These are phyloP conservation scores for Colletotrichum scovillei DNA, from an alignment of 2,329 filamentous ascomycete species.

Conservation along the genomic window DNA sequence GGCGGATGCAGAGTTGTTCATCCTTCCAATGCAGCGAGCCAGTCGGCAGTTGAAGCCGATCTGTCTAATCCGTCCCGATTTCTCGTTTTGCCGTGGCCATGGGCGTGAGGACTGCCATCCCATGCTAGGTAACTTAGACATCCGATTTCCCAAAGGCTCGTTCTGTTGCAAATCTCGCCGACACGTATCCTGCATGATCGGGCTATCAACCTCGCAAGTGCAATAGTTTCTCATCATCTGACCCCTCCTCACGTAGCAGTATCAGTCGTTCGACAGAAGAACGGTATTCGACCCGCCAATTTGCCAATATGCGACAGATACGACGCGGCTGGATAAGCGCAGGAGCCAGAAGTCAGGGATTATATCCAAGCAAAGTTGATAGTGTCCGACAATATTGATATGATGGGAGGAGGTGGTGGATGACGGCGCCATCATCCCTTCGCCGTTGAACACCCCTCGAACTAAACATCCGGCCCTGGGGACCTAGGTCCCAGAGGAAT, in stretches of 20 bases:
- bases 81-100: neutral
- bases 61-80: neutral
- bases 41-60: constrained; percentile 2
- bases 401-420: neutral
- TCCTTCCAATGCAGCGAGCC: neutral
- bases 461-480: neutral
- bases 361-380: neutral
- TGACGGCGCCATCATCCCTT: neutral
- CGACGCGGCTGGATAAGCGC: neutral
- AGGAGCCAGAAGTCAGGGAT: neutral
- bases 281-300: neutral
- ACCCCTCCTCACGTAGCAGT: no score
- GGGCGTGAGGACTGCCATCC: neutral
- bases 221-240: neutral
- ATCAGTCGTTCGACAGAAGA: neutral
- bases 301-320: neutral
- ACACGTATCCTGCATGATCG: neutral
- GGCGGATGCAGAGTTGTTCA: neutral
- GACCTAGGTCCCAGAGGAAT: constrained; percentile 14
- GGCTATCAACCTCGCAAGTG: neutral
- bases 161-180: neutral
- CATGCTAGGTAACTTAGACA: neutral
- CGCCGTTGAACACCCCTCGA: neutral
- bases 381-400: neutral
- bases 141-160: neutral